phyloP scores from a whole-genome alignment of 164 flowering plant species.

The Magnolia kwangsiensis region DNA sequence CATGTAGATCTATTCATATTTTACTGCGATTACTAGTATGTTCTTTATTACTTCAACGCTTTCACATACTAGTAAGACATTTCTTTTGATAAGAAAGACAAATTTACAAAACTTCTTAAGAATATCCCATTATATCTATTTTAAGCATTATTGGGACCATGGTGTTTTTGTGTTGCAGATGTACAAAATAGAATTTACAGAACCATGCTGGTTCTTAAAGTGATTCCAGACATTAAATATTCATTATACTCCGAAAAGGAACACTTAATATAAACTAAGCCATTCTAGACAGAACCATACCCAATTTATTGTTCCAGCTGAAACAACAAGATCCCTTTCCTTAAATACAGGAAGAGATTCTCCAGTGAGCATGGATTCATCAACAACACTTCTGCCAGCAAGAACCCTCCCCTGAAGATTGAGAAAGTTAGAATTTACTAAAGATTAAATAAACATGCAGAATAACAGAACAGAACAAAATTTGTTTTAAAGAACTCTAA shows the following conservation, averaged over 20 bases:
- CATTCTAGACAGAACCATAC: conserved; percentile 33
- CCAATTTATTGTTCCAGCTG: conserved; percentile 97
- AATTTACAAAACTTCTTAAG: not conserved
- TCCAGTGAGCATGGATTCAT: conserved; percentile 98
- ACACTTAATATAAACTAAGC: not conserved
- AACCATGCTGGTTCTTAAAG: not conserved
- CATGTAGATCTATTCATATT: not conserved
- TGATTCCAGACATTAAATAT: not conserved
- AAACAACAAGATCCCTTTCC: conserved; percentile 69
- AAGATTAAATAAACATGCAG: not conserved
- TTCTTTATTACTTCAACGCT: not conserved
- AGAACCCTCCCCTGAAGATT: conserved; percentile 69
- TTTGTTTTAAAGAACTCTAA: not conserved
- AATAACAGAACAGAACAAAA: not conserved
- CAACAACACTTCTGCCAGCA: conserved; percentile 93
- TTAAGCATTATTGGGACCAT: not conserved
- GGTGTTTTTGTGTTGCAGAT: not conserved
- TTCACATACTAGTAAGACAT: not conserved
- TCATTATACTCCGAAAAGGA: not conserved
- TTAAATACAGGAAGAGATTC: conserved; percentile 95
- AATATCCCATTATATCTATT: not conserved
- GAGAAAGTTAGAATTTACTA: not conserved
- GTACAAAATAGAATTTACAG: not conserved
- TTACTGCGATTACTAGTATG: not conserved
- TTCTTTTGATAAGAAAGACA: not conserved